A percentile compares a stretch with the other conserved stretches of the same genome.
Conservation (phyloP, 305 asterid genomes). For the Euphrasia arctica region DNA sequence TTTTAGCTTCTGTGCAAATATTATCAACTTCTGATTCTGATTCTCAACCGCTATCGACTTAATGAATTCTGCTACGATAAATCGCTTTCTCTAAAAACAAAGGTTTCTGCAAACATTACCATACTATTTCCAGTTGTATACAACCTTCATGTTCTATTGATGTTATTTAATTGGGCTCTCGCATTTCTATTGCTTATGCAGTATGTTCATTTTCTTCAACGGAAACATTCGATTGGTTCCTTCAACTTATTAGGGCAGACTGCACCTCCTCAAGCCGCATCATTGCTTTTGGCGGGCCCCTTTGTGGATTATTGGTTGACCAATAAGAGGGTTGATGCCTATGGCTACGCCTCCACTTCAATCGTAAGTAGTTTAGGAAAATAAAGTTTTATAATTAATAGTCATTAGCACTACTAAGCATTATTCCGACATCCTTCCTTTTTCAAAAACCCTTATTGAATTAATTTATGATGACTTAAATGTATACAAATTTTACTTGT, state of each 20-base stretch:
- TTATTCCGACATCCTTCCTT: too few species aligned
- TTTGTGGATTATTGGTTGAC: slow-evolving; percentile 70
- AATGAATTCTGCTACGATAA: background rate
- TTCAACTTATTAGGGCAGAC: slow-evolving; percentile 82
- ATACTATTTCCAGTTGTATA: slow-evolving; percentile 2
- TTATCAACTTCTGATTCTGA: background rate
- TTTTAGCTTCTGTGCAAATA: background rate
- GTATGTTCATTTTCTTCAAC: slow-evolving; percentile 79
- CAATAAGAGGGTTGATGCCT: slow-evolving; percentile 54
- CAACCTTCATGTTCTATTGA: slow-evolving; percentile 10
- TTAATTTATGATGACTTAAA: too few species aligned
- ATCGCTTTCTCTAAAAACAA: background rate
- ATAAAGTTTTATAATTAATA: background rate
- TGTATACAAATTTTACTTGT: background rate
- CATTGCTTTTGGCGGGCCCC: slow-evolving; percentile 65
- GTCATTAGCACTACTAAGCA: background rate
- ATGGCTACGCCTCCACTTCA: slow-evolving; percentile 45
- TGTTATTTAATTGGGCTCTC: slow-evolving; percentile 21
- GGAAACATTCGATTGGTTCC: slow-evolving; percentile 75
- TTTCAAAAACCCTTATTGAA: too few species aligned
- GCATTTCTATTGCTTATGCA: slow-evolving; percentile 34
- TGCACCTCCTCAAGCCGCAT: slow-evolving; percentile 78
- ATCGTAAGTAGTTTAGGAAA: slow-evolving; percentile 35
- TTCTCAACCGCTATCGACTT: background rate
- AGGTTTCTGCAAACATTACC: background rate